Conservation (phyloP, 176 grass and related monocot genomes). For the Echinochloa phyllopogon region DNA sequence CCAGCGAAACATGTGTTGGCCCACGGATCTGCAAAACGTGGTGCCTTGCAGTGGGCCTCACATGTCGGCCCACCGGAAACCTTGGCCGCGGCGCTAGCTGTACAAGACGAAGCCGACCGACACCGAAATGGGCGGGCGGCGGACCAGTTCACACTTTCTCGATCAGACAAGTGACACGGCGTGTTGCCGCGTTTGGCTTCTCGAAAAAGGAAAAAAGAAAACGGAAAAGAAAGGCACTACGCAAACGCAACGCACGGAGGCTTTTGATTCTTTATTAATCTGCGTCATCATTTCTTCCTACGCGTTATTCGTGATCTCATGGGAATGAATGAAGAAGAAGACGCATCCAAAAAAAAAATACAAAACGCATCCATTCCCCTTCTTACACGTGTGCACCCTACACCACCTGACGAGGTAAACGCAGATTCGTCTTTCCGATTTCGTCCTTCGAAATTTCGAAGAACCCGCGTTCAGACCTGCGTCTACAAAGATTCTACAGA, state of each 20-base stretch:
- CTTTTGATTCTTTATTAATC: conserved; percentile 11
- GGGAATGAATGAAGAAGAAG: not conserved
- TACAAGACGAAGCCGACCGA: not conserved
- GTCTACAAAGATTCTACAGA: not conserved
- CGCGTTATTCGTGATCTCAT: not conserved
- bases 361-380: not conserved
- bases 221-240: not conserved
- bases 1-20: no score
- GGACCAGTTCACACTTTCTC: not conserved
- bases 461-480: not conserved
- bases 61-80: not conserved
- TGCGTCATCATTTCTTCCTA: not conserved
- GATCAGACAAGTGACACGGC: not conserved
- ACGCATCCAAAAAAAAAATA: not conserved
- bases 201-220: not conserved
- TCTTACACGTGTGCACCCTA: not conserved
- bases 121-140: not conserved
- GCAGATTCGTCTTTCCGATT: not conserved
- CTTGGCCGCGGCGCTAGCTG: not conserved
- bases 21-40: no score
- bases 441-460: not conserved
- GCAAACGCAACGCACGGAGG: not conserved
- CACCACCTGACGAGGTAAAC: not conserved
- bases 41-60: not conserved
- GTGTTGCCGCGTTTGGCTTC: not conserved